Conservation (phyloP, 2,329 filamentous ascomycete species). For the Raffaelea arxii region DNA sequence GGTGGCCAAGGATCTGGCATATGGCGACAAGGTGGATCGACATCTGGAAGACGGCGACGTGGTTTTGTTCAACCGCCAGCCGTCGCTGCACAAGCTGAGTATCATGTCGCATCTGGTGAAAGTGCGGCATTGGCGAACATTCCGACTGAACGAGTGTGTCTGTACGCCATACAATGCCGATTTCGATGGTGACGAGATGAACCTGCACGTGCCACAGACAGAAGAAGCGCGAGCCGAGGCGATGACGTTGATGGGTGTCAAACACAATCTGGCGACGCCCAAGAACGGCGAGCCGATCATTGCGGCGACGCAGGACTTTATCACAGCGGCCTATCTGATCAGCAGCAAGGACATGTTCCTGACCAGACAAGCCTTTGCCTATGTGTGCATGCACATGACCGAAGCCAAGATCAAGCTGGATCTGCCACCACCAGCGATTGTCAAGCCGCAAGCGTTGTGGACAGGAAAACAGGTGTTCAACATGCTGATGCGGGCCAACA, state of each 20-base stretch:
- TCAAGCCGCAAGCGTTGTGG: conserved; percentile 83
- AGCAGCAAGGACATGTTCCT: conserved; percentile 92
- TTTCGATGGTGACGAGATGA: conserved; percentile 99
- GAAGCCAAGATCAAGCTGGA: conserved; percentile 69
- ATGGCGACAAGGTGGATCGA: conserved; percentile 85
- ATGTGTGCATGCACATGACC: conserved; percentile 83
- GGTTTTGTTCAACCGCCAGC: conserved; percentile 95
- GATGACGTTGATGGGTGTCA: conserved; percentile 94
- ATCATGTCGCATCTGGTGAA: conserved; percentile 95
- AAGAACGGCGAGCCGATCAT: conserved; percentile 98
- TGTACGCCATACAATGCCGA: conserved; percentile 98
- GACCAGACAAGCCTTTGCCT: conserved; percentile 77
- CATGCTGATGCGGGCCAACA: conserved; percentile 74
- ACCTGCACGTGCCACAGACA: conserved; percentile 92
- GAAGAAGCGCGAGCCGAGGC: conserved; percentile 94
- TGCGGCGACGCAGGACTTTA: conserved; percentile 98
- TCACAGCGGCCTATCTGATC: conserved; percentile 84
- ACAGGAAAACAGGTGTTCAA: conserved; percentile 94
- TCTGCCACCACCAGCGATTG: conserved; percentile 73
- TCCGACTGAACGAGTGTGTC: conserved; percentile 94
- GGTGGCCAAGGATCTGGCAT: conserved; percentile 63
- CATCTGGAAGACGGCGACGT: conserved; percentile 94
- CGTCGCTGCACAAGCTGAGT: conserved; percentile 95
- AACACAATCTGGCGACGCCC: conserved; percentile 89
- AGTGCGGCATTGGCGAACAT: conserved; percentile 88